Conservation (phyloP, 306 rosid species). For the Quercus wislizeni region DNA sequence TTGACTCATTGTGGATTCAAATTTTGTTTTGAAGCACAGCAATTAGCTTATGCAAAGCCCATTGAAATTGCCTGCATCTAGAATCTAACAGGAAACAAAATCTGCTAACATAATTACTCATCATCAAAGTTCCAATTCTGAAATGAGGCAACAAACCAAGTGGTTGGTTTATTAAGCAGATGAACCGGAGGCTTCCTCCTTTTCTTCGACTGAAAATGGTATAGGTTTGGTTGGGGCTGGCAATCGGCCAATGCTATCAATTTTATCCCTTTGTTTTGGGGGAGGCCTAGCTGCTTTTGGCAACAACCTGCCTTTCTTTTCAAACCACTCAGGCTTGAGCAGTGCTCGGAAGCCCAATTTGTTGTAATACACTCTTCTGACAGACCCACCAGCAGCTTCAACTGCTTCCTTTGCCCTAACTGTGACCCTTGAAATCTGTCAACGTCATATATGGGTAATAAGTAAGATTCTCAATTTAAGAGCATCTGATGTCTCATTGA, state of each 20-base stretch:
- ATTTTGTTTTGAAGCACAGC: neutral
- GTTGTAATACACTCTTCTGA: constrained; percentile 83
- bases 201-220: constrained; percentile 56
- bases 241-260: constrained; percentile 86
- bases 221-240: constrained; percentile 92
- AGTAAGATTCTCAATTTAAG: neutral
- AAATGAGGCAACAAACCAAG: constrained; percentile 11
- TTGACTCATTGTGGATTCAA: neutral
- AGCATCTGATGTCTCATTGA: no score
- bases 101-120: neutral
- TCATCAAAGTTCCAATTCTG: constrained; percentile 8
- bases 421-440: constrained; percentile 88
- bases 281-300: constrained; percentile 98
- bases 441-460: constrained; percentile 5
- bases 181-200: constrained; percentile 26
- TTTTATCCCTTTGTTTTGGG: constrained; percentile 77
- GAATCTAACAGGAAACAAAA: constrained; percentile 7
- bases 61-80: constrained; percentile 1
- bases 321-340: constrained; percentile 89
- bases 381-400: constrained; percentile 92
- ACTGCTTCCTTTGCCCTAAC: constrained; percentile 87
- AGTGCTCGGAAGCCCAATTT: constrained; percentile 81
- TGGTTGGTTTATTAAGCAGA: constrained; percentile 23
- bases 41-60: neutral
- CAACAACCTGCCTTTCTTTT: constrained; percentile 88